A percentile compares a stretch with the other conserved stretches of the same genome.
phyloP scores from a whole-genome alignment of 352 stramenopile genomes.

The Phytophthora kernoviae region DNA sequence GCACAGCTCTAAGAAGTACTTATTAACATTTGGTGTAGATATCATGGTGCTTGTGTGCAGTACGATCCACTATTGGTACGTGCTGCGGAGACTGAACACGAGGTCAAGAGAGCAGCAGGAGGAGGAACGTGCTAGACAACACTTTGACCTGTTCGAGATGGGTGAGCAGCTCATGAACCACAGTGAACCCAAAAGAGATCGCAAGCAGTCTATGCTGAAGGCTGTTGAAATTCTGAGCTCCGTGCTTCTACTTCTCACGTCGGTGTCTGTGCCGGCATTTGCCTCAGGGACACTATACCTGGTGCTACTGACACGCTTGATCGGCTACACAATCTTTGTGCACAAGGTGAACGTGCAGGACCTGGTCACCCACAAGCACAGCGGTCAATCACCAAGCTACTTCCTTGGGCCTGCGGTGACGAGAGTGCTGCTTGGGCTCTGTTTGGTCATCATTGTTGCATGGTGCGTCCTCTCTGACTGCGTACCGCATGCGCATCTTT shows the following conservation, averaged over 20 bases:
- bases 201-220: slow-evolving; percentile 31
- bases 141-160: slow-evolving; percentile 71
- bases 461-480: slow-evolving; percentile 40
- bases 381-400: slow-evolving; percentile 33
- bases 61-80: slow-evolving; percentile 66
- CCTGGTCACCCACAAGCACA: slow-evolving; percentile 36
- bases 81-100: slow-evolving; percentile 42
- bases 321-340: slow-evolving; percentile 72
- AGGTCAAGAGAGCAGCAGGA: slow-evolving; percentile 34
- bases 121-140: slow-evolving; percentile 28
- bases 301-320: slow-evolving; percentile 53
- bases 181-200: slow-evolving; percentile 28
- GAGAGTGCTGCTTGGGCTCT: slow-evolving; percentile 49
- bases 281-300: slow-evolving; percentile 66
- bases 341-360: slow-evolving; percentile 66
- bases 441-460: slow-evolving; percentile 49
- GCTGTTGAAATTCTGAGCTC: slow-evolving; percentile 53
- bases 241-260: slow-evolving; percentile 64
- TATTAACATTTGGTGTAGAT: slow-evolving; percentile 65
- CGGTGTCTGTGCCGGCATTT: slow-evolving; percentile 61
- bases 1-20: slow-evolving; percentile 34
- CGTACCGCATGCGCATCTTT: slow-evolving; percentile 6
- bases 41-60: slow-evolving; percentile 60
- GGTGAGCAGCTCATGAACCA: slow-evolving; percentile 46
- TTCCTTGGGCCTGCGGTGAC: slow-evolving; percentile 54